Evolutionary conservation across 306 rosid genomes (phyloP), one percentile per base, ranked within the genome.

Genomic region (Cyamopsis tetragonoloba): DNA sequence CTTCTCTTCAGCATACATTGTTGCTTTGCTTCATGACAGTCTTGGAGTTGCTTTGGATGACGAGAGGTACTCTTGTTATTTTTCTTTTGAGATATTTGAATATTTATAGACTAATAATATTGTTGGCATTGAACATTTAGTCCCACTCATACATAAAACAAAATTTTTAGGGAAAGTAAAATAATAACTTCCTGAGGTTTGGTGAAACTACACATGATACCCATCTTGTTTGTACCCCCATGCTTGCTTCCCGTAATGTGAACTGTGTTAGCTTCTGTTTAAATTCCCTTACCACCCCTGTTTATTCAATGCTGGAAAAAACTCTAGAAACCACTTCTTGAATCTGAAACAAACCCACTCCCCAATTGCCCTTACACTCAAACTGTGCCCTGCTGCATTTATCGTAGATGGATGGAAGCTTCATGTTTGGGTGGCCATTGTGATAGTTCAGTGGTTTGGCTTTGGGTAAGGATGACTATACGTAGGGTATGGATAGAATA

Each of bases 1-100:
- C 88, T 95, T 95, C 85, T 95, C 99, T 73, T 91, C 97, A 11
- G 92, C 99, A 7, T 95, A 90, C 83, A 83, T 84, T 22, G 96
- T 95, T 41, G 92, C 97, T 77, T 67, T 95, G 64, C 97, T 95
- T 77, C 97, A 95, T 35, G 99, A 95, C 85, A 88, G 91, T 76
- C 86, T 95, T 66, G 97, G 99, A 68, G 51, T 95, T 81, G 77
- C 77, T 43, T 67, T 86, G 83, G 85, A 90, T 68, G 99, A 95
- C 79, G 85, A 84, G 68, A 87, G 99, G 99, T 90, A 85, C 20
- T 31, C 53, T 5, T 11, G 26, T 62, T 68, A 15, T 72, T 44
- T 10, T 46, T 68, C 48, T 28, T 39, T 37, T 27, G 43, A 15
- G 10, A 48, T 32, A 64, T 64, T 53, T 74, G 46, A 65, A 24